These are phyloP conservation scores for Ustilago curta DNA, from an alignment of 1,284 basidiomycete genomes.

Conservation along the genomic window DNA sequence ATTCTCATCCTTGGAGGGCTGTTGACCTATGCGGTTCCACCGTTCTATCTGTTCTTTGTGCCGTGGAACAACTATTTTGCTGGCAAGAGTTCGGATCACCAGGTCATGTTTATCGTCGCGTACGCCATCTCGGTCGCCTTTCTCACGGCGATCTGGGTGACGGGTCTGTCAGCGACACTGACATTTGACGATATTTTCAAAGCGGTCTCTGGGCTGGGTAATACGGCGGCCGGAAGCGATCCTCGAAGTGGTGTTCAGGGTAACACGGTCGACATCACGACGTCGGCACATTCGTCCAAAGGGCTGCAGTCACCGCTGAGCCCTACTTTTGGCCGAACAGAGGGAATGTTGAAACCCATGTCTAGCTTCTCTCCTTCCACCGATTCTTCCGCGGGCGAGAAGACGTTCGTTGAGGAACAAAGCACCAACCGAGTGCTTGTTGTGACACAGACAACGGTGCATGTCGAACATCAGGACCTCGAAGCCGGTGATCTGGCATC, in stretches of 20 bases:
- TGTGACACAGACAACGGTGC: constrained; percentile 4
- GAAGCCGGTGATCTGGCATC: not conserved
- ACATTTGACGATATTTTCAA: constrained; percentile 27
- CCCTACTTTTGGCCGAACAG: not conserved
- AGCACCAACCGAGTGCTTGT: constrained; percentile 6
- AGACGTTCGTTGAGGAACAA: not conserved
- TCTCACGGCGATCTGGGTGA: constrained; percentile 7
- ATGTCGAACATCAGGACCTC: constrained; percentile 1
- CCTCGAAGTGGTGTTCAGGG: not conserved
- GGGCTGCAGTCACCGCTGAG: not conserved
- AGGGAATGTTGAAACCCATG: constrained; percentile 3
- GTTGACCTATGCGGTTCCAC: not conserved
- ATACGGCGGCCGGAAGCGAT: not conserved
- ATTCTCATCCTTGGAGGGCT: constrained; percentile 5
- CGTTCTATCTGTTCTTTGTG: constrained; percentile 7
- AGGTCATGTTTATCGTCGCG: constrained; percentile 20
- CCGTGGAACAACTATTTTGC: constrained; percentile 3
- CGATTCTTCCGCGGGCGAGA: not conserved
- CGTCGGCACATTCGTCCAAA: not conserved
- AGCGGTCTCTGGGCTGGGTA: constrained; percentile 13
- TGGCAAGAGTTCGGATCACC: not conserved
- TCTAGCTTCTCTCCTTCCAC: constrained; percentile 9
- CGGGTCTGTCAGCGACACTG: constrained; percentile 8
- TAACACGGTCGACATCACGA: not conserved
- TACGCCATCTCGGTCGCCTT: constrained; percentile 17